Evolutionary conservation across 805 yeast species (phyloP).

Genomic region (Wickerhamiella galacta): DNA sequence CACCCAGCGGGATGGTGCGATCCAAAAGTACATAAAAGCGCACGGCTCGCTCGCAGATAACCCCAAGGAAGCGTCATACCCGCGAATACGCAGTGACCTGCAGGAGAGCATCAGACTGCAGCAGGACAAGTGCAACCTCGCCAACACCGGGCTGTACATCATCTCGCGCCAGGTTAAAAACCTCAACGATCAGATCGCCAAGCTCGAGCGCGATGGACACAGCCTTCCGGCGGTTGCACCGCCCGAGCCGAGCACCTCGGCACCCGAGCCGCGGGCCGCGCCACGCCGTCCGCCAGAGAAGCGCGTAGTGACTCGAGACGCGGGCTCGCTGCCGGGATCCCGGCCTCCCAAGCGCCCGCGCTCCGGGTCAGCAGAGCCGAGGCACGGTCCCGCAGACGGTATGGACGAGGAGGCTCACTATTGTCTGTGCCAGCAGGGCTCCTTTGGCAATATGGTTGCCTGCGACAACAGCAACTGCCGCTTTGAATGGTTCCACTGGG

Average conservation of each 20-base stretch:
- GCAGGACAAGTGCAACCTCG: slow-evolving; percentile 57
- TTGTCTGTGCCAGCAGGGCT: slow-evolving; percentile 86
- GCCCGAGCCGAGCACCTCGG: slow-evolving; percentile 5
- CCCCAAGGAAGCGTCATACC: slow-evolving; percentile 61
- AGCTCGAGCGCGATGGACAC: slow-evolving; percentile 66
- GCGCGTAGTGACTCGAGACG: not conserved
- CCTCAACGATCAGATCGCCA: slow-evolving; percentile 59
- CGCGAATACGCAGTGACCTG: slow-evolving; percentile 55
- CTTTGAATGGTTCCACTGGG: slow-evolving; percentile 92
- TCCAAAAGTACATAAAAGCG: slow-evolving; percentile 67
- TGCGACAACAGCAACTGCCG: slow-evolving; percentile 85
- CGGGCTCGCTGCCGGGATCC: not conserved
- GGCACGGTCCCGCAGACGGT: slow-evolving; percentile 28
- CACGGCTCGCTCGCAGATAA: slow-evolving; percentile 68
- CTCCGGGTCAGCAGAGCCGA: not conserved
- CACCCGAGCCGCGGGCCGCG: slow-evolving; percentile 3
- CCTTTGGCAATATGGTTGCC: slow-evolving; percentile 92
- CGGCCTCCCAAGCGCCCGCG: slow-evolving; percentile 3
- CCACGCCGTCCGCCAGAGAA: slow-evolving; percentile 4
- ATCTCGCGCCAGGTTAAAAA: slow-evolving; percentile 58
- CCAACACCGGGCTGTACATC: slow-evolving; percentile 68
- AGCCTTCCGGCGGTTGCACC: slow-evolving; percentile 29
- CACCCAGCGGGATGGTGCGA: slow-evolving; percentile 54
- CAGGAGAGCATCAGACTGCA: slow-evolving; percentile 44
- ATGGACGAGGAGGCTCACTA: slow-evolving; percentile 50